Evolutionary conservation across 2,329 filamentous ascomycete species (phyloP), one percentile per base, ranked within the genome.

Genomic region (Epichloe sylvatica): DNA sequence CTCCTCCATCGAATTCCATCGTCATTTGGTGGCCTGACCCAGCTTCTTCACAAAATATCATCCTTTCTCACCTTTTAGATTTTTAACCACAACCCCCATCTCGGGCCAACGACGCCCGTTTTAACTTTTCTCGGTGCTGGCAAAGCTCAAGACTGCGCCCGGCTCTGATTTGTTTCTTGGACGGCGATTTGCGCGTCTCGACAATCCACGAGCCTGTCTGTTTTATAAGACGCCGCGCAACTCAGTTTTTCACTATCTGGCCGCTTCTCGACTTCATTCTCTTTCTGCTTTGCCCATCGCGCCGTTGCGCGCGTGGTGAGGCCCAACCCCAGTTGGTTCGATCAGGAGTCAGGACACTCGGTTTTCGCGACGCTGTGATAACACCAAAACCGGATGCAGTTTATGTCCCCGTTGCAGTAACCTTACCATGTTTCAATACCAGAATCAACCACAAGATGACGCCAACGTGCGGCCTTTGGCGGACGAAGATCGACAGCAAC

Each of bases 401-500:
- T 23, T 13, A 13, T 13, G 5, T 12, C 8, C 9, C 21, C 19
- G 12, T 21, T 8, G 11, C 23, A 17, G 34, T 25, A 43, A 21
- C 12, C 21, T n/a, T 17, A 17, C 35, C 49, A 69, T 69, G 66
- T 66, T 67, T 51, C 60, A 62, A 13, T 66, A 61, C 23, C 51
- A 48, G n/a, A 47, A 41, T 37, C 51, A 48, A 48, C 30, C 36
- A 19, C 58, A 60, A 46, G 66, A 69, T 37, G 66, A 69, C 46
- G 56, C 59, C 52, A 60, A 56, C 51, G 57, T 66, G 51, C 63
- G 64, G 45, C 60, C 64, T n/a, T 51, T 69, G 48, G 53, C 62
- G 35, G 66, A 68, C 7, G 66, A 68, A 44, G 66, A 69, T 52
- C 66, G 67, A 53, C 66, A 67, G 42, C 56, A 65, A 21, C 60